phyloP scores from a whole-genome alignment of 345 rosid species.

The Pelargonium nanum region DNA sequence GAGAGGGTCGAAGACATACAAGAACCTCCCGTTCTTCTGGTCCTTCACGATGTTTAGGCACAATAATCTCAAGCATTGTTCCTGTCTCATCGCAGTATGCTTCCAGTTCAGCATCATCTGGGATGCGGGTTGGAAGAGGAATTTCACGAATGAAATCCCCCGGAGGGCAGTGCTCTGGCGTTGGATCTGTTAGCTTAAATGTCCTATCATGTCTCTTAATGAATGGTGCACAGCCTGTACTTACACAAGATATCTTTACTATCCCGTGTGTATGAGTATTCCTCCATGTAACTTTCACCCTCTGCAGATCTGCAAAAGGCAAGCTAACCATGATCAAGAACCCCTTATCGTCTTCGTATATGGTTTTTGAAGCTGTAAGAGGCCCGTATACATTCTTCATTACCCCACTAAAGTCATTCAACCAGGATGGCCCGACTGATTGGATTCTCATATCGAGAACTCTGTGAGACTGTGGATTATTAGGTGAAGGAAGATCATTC shows the following conservation, averaged over 20 bases:
- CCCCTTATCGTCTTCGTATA: constrained; percentile 44
- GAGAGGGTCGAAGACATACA: constrained; percentile 38
- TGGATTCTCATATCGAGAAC: constrained; percentile 39
- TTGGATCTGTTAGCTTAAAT: constrained; percentile 44
- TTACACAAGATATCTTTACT: constrained; percentile 44
- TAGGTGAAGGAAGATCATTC: too few species aligned
- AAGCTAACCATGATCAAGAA: constrained; percentile 39
- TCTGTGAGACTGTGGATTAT: too few species aligned
- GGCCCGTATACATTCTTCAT: constrained; percentile 55
- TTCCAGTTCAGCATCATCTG: constrained; percentile 48
- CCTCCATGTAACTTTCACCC: constrained; percentile 55
- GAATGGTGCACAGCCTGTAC: constrained; percentile 42
- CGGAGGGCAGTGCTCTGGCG: constrained; percentile 56
- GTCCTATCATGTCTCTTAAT: constrained; percentile 43
- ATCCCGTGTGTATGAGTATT: constrained; percentile 40
- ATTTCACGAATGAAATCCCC: constrained; percentile 53
- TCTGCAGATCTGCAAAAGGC: constrained; percentile 49
- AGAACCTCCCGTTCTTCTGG: constrained; percentile 51
- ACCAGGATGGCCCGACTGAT: constrained; percentile 44
- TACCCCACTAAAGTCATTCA: constrained; percentile 50
- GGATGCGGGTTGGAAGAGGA: constrained; percentile 42
- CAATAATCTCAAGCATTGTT: constrained; percentile 42
- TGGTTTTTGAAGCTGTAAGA: constrained; percentile 24
- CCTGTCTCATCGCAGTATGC: constrained; percentile 49
- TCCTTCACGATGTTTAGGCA: constrained; percentile 38